phyloP scores from a whole-genome alignment of 768 basidiomycete genomes.

The Kwoniella dejecticola region DNA sequence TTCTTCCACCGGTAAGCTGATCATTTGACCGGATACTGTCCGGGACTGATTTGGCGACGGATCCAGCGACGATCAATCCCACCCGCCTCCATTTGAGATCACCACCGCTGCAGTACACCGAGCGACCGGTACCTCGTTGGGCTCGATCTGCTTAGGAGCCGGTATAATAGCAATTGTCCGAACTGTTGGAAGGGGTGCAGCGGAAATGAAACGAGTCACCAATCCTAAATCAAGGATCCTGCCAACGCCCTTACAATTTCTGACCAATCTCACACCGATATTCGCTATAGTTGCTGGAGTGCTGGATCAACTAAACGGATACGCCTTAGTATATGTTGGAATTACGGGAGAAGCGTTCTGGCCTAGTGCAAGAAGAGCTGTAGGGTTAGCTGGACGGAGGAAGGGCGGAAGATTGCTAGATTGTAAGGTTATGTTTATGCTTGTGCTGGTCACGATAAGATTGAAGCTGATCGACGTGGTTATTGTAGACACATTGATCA shows the following conservation, averaged over 20 bases:
- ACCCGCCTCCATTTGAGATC: slow-evolving; percentile 58
- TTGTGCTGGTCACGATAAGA: too few relatives aligned
- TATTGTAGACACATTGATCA: slow-evolving; percentile 68
- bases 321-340: slow-evolving; percentile 72
- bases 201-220: slow-evolving; percentile 43
- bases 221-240: slow-evolving; percentile 47
- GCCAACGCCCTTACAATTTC: slow-evolving; percentile 48
- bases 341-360: slow-evolving; percentile 74
- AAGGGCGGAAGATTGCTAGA: slow-evolving; percentile 53
- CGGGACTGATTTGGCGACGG: too few relatives aligned
- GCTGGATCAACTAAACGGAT: slow-evolving; percentile 64
- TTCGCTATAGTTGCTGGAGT: slow-evolving; percentile 55
- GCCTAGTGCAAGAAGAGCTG: slow-evolving; percentile 63
- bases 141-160: slow-evolving; percentile 74
- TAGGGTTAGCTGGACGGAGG: slow-evolving; percentile 58
- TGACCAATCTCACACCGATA: slow-evolving; percentile 49
- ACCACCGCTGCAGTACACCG: slow-evolving; percentile 77
- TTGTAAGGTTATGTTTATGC: slow-evolving; percentile 48
- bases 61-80: slow-evolving; percentile 33
- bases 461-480: slow-evolving; percentile 29
- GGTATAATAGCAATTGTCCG: slow-evolving; percentile 75
- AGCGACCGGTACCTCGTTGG: slow-evolving; percentile 77
- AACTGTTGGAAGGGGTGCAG: slow-evolving; percentile 57
- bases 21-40: too few relatives aligned
- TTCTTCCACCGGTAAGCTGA: slow-evolving; percentile 72